phyloP scores from a whole-genome alignment of 1,284 basidiomycete species.

The Ceratobasidium sp. region DNA sequence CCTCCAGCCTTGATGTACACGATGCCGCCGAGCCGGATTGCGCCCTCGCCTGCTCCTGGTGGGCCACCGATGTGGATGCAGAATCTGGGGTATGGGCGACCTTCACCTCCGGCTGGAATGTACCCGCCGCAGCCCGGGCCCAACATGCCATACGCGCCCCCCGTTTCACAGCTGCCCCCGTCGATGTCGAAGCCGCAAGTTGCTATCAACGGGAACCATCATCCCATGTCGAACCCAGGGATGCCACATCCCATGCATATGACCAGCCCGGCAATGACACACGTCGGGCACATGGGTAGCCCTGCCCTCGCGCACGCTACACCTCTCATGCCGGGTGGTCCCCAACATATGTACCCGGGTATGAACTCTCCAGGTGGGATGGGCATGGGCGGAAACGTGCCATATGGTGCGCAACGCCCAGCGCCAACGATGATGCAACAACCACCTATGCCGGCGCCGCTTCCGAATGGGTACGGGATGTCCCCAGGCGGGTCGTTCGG shows the following conservation, averaged over 20 bases:
- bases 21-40: constrained; percentile 62
- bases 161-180: constrained; percentile 46
- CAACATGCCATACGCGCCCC: constrained; percentile 58
- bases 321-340: constrained; percentile 25
- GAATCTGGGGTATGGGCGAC: constrained; percentile 51
- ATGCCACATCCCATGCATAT: constrained; percentile 36
- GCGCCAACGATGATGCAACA: constrained; percentile 33
- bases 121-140: constrained; percentile 42
- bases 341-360: constrained; percentile 31
- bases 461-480: constrained; percentile 33
- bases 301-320: constrained; percentile 21
- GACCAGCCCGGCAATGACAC: constrained; percentile 26
- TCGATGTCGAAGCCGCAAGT: constrained; percentile 14
- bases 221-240: constrained; percentile 18
- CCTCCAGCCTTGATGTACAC: constrained; percentile 62
- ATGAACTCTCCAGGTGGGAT: constrained; percentile 32
- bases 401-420: constrained; percentile 25
- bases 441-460: constrained; percentile 20
- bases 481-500: constrained; percentile 3
- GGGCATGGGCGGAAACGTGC: constrained; percentile 29
- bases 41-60: constrained; percentile 60
- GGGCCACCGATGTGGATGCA: constrained; percentile 71
- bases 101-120: constrained; percentile 42
- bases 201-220: constrained; percentile 31
- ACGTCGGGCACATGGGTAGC: constrained; percentile 34